Evolutionary conservation across 2,329 filamentous ascomycete species (phyloP).

Genomic region (Venturia carpophila): DNA sequence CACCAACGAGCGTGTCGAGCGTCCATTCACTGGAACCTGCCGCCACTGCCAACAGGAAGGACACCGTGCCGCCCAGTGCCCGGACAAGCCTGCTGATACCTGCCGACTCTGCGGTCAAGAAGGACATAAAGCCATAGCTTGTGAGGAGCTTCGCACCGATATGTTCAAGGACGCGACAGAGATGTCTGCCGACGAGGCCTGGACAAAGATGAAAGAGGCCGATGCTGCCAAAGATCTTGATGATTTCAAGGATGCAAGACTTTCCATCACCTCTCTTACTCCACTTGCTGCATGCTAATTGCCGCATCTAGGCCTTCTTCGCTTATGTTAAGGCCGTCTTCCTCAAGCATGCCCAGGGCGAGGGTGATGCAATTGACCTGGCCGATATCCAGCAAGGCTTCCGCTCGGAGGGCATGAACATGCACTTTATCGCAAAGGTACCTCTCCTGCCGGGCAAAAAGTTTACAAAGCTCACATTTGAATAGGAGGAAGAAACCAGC

Average conservation of each 20-base stretch:
- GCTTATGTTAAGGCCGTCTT: conserved; percentile 44
- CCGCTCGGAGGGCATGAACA: conserved; percentile 38
- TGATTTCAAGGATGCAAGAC: conserved; percentile 40
- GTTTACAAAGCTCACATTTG: conserved; percentile 23
- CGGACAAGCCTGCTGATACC: conserved; percentile 45
- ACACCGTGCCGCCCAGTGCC: conserved; percentile 56
- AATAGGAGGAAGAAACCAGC: conserved; percentile 24
- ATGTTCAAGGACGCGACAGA: conserved; percentile 33
- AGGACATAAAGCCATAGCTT: conserved; percentile 42
- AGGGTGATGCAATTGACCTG: conserved; percentile 33
- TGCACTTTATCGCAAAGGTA: conserved; percentile 48
- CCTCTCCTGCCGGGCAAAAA: conserved; percentile 22
- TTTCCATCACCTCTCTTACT: conserved; percentile 19
- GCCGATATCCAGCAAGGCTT: conserved; percentile 44
- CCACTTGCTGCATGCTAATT: not conserved
- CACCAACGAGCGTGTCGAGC: conserved; percentile 46
- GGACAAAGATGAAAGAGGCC: conserved; percentile 42
- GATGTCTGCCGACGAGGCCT: conserved; percentile 42
- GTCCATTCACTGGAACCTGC: conserved; percentile 50
- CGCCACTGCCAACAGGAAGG: conserved; percentile 48
- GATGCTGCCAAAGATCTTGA: conserved; percentile 43
- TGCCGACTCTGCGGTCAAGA: conserved; percentile 48
- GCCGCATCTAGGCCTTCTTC: conserved; percentile 34
- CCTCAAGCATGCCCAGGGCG: not conserved
- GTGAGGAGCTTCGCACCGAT: conserved; percentile 34